Evolutionary conservation across 2,329 filamentous ascomycete species (phyloP), one percentile per base, ranked within the genome.

Genomic region (Fusarium armeniacum): DNA sequence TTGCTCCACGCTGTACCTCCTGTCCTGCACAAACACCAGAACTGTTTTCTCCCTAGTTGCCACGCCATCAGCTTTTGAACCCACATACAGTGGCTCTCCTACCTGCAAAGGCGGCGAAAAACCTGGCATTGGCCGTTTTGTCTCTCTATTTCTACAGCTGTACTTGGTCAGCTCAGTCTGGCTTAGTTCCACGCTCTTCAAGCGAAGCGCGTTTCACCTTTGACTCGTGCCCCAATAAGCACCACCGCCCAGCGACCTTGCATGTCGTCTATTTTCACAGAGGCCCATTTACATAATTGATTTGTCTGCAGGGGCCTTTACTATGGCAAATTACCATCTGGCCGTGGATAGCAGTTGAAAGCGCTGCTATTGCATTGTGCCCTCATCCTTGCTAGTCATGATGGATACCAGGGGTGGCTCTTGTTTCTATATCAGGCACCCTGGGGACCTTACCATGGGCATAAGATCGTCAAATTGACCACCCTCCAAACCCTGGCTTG

Each of bases 401-500:
- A 69, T 63, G 59, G 63, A 71, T 70, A 67, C 51, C 66, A 76
- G 76, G 80, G 77, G 72, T 70, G 70, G 59, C 62, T 65, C 55
- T 78, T 80, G 80, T 82, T 84, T 83, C 83, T 84, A 85, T 83
- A 85, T 84, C 81, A 79, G 81, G 82, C 78, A 82, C 78, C 78
- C 76, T 69, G 55, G 65, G 78, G 76, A 77, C 80, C 81, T 84
- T 84, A 82, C 62, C 49, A 65, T 65, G 43, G 61, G 83, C 84
- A 86, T 87, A 86, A 86, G 83, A 86, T 85, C 82, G 79, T 81
- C 84, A 84, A 86, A 85, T 86, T 86, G 86, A 86, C 83, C 83
- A 81, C 82, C 80, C 81, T 83, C 82, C 81, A 81, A 78, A 79
- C 81, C 68, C 73, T 72, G 64, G 65, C 62, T 51, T 63, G 61